phyloP scores from a whole-genome alignment of 345 rosid genomes.

The Rubroshorea leprosula region DNA sequence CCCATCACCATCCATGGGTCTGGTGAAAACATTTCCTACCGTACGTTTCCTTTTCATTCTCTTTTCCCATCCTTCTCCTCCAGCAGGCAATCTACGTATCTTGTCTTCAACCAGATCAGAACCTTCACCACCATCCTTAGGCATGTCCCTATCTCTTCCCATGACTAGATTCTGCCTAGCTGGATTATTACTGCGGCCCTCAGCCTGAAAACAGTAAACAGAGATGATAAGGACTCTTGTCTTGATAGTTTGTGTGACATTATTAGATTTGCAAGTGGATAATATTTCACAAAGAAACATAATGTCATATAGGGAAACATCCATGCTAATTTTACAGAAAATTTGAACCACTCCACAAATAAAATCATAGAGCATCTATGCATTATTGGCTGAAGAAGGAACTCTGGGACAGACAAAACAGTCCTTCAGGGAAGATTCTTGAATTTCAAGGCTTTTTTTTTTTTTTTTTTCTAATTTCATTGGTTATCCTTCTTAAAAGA shows the following conservation, averaged over 20 bases:
- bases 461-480: no score
- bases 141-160: constrained; percentile 43
- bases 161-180: constrained; percentile 29
- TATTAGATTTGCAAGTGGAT: no score
- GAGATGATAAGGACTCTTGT: constrained; percentile 2
- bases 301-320: background rate
- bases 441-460: background rate
- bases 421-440: background rate
- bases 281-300: background rate
- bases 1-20: constrained; percentile 40
- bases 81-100: constrained; percentile 42
- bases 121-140: constrained; percentile 34
- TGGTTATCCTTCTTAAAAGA: background rate
- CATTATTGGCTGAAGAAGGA: background rate
- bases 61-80: constrained; percentile 60
- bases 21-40: constrained; percentile 31
- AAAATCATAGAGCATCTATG: background rate
- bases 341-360: background rate
- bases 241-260: background rate
- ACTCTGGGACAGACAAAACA: background rate
- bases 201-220: constrained; percentile 28
- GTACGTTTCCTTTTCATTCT: constrained; percentile 54
- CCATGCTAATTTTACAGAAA: constrained; percentile 1
- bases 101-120: constrained; percentile 45
- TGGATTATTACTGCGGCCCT: constrained; percentile 28